Evolutionary conservation across 2,329 filamentous ascomycete genomes (phyloP).

Genomic region (Arthroderma uncinatum): DNA sequence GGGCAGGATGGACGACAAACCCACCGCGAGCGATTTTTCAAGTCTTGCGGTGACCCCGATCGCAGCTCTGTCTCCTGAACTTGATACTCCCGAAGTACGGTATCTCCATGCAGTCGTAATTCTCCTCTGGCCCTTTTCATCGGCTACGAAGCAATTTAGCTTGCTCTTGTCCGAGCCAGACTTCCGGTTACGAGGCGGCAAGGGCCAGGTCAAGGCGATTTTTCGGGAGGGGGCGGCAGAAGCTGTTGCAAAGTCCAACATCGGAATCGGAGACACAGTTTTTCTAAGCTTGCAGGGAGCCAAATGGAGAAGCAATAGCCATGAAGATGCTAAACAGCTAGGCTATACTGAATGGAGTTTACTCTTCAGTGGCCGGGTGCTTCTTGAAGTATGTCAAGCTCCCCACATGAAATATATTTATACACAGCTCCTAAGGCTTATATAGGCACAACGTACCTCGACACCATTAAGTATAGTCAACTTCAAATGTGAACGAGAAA

Average conservation of each 20-base stretch:
- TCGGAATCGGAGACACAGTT: constrained; percentile 71
- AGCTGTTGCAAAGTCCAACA: constrained; percentile 51
- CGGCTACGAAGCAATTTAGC: constrained; percentile 59
- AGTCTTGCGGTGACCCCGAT: constrained; percentile 24
- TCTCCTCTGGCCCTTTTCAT: constrained; percentile 84
- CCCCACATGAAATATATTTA: background rate
- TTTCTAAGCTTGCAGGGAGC: constrained; percentile 58
- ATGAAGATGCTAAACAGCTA: background rate
- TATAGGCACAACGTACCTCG: background rate
- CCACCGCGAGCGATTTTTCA: background rate
- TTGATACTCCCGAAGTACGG: constrained; percentile 20
- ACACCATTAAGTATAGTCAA: constrained; percentile 1
- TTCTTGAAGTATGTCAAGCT: constrained; percentile 26
- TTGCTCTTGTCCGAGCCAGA: constrained; percentile 78
- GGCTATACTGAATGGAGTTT: constrained; percentile 47
- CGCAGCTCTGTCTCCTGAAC: constrained; percentile 30
- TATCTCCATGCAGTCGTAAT: constrained; percentile 62
- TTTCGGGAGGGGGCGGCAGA: constrained; percentile 62
- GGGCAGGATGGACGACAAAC: background rate
- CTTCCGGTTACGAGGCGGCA: constrained; percentile 62
- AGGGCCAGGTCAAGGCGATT: constrained; percentile 69
- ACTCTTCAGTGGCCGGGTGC: constrained; percentile 31
- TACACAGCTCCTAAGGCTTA: background rate
- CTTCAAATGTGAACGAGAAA: background rate
- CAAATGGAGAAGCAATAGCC: constrained; percentile 48